Percentiles rank a stretch among this genome's conserved stretches.
These are phyloP conservation scores for Candida dajiaensis DNA, from an alignment of 805 yeast species.

Conservation along the genomic window DNA sequence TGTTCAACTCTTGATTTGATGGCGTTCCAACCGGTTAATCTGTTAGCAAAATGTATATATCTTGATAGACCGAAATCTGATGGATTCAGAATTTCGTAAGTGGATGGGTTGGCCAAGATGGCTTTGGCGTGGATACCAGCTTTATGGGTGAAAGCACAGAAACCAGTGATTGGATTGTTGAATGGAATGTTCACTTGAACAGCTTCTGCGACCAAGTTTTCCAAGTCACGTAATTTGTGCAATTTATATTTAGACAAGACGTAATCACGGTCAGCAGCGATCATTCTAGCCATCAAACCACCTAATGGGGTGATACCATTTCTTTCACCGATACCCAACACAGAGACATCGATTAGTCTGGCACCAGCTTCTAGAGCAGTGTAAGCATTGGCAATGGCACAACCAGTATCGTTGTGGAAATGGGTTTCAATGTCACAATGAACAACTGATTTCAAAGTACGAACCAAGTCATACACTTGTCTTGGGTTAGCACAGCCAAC, in stretches of 20 bases:
- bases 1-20: slow-evolving; percentile 98
- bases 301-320: slow-evolving; percentile 98
- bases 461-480: slow-evolving; percentile 94
- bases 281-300: slow-evolving; percentile 98
- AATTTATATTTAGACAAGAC: slow-evolving; percentile 91
- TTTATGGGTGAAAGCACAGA: slow-evolving; percentile 99
- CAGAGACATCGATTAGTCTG: slow-evolving; percentile 87
- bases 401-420: slow-evolving; percentile 98
- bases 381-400: slow-evolving; percentile 98
- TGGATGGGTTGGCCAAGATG: slow-evolving; percentile 94
- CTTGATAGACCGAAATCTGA: slow-evolving; percentile 93
- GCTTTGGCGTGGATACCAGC: slow-evolving; percentile 99
- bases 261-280: slow-evolving; percentile 96
- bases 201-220: slow-evolving; percentile 93
- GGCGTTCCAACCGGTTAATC: slow-evolving; percentile 99
- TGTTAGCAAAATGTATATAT: slow-evolving; percentile 96
- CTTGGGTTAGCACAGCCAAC: slow-evolving; percentile 99
- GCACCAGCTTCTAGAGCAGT: slow-evolving; percentile 99
- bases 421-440: slow-evolving; percentile 97
- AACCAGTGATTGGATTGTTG: slow-evolving; percentile 98
- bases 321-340: slow-evolving; percentile 97
- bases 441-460: slow-evolving; percentile 89
- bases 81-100: slow-evolving; percentile 96
- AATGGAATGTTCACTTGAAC: slow-evolving; percentile 96
- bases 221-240: slow-evolving; percentile 93